Conservation (phyloP, 164 flowering plant genomes). For the Macadamia tetraphylla region DNA sequence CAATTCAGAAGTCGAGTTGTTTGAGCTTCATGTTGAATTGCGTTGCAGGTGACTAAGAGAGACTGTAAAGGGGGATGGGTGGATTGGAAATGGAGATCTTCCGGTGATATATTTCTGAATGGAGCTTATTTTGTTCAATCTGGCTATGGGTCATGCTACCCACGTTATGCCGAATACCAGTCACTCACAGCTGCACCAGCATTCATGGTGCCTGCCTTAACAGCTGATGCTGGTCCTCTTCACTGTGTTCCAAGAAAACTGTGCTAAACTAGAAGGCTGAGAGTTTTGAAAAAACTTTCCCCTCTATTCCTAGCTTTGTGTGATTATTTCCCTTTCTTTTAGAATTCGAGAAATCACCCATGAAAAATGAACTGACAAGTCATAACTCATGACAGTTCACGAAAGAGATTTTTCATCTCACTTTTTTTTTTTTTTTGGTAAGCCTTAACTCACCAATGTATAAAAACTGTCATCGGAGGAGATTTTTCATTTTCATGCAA, state of each 20-base stretch:
- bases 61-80: constrained; percentile 42
- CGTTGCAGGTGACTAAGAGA: constrained; percentile 59
- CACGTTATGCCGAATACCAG: constrained; percentile 38
- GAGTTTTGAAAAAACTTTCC: too few species aligned
- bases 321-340: too few species aligned
- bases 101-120: constrained; percentile 47
- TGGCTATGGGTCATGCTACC: constrained; percentile 48
- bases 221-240: constrained; percentile 55
- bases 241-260: background rate
- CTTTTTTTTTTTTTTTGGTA: too few species aligned
- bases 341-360: too few species aligned
- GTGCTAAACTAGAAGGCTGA: background rate
- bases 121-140: constrained; percentile 82
- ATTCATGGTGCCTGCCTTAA: constrained; percentile 46
- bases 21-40: background rate
- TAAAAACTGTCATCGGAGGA: too few species aligned
- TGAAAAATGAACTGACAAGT: too few species aligned
- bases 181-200: constrained; percentile 41
- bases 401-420: too few species aligned
- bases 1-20: too few species aligned
- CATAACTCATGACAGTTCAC: too few species aligned
- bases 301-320: too few species aligned
- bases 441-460: too few species aligned
- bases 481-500: too few species aligned
- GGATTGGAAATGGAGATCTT: constrained; percentile 78